Percentiles rank a stretch among this genome's conserved stretches.
phyloP scores from a whole-genome alignment of 148 eudicot genomes.

The Polygonum aviculare region DNA sequence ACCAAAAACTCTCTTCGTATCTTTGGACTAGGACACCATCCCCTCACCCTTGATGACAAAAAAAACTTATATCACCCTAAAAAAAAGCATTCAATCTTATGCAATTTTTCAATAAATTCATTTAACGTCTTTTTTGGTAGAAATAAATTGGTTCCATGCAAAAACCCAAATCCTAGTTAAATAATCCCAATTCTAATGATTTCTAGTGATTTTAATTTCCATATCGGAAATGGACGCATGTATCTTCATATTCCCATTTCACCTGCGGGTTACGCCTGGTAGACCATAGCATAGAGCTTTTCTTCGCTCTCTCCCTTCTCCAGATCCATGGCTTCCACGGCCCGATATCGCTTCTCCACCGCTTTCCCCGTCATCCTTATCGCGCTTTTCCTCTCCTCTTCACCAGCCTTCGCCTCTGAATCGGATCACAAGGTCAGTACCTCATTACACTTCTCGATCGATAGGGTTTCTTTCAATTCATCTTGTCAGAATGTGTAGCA shows the following conservation, averaged over 20 bases:
- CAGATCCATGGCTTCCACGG: slow-evolving; percentile 14
- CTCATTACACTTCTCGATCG: background rate
- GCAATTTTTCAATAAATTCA: background rate
- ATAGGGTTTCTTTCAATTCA: background rate
- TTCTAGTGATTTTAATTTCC: background rate
- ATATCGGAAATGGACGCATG: background rate
- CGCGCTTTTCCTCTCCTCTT: background rate
- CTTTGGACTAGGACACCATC: too few species aligned
- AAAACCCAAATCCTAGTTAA: background rate
- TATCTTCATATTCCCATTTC: background rate
- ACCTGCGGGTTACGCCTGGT: background rate
- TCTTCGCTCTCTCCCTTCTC: background rate
- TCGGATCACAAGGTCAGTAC: slow-evolving; percentile 16
- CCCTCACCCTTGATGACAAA: too few species aligned
- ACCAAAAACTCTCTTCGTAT: too few species aligned
- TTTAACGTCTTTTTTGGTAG: too few species aligned
- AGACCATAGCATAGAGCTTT: background rate
- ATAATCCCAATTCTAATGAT: background rate
- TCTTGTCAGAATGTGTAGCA: background rate
- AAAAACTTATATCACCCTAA: too few species aligned
- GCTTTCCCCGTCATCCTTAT: slow-evolving; percentile 5
- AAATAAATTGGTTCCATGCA: background rate
- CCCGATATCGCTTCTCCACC: slow-evolving; percentile 9
- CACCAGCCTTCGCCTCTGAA: slow-evolving; percentile 11
- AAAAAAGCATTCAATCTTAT: too few species aligned